Evolutionary conservation across 164 flowering plant genomes (phyloP).

Genomic region (Magnolia officinalis): DNA sequence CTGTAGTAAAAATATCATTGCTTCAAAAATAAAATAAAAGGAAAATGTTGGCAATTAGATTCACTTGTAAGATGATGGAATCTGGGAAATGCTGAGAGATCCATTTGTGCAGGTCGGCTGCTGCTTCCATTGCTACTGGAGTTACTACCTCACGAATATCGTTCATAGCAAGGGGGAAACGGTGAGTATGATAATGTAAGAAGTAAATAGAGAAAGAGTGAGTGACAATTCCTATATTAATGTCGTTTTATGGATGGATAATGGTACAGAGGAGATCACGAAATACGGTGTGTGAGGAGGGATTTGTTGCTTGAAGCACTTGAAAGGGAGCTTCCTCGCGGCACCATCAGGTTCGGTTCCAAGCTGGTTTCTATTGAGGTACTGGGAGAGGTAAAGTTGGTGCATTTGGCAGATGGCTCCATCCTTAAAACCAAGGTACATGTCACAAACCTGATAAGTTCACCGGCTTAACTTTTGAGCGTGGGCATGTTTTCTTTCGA

Average conservation of each 20-base stretch:
- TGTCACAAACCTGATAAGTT: too few relatives aligned
- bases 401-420: slow-evolving; percentile 70
- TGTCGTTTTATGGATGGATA: too few relatives aligned
- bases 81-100: neutral
- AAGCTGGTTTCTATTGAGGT: slow-evolving; percentile 54
- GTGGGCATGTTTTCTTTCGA: too few relatives aligned
- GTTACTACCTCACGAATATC: neutral
- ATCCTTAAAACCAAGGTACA: slow-evolving; percentile 51
- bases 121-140: neutral
- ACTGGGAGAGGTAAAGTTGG: slow-evolving; percentile 35
- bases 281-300: slow-evolving; percentile 50
- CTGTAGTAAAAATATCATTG: neutral
- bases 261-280: slow-evolving; percentile 21
- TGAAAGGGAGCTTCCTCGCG: slow-evolving; percentile 50
- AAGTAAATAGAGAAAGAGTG: neutral
- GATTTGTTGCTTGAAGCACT: slow-evolving; percentile 49
- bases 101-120: neutral
- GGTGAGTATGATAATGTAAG: neutral
- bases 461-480: too few relatives aligned
- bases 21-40: neutral
- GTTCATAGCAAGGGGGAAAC: neutral
- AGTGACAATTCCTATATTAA: neutral
- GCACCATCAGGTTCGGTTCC: slow-evolving; percentile 59
- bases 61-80: neutral
- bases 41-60: too few relatives aligned